These are phyloP conservation scores for Rhizopus stolonifer DNA, from an alignment of 371 early-diverging fungal species.

Conservation along the genomic window DNA sequence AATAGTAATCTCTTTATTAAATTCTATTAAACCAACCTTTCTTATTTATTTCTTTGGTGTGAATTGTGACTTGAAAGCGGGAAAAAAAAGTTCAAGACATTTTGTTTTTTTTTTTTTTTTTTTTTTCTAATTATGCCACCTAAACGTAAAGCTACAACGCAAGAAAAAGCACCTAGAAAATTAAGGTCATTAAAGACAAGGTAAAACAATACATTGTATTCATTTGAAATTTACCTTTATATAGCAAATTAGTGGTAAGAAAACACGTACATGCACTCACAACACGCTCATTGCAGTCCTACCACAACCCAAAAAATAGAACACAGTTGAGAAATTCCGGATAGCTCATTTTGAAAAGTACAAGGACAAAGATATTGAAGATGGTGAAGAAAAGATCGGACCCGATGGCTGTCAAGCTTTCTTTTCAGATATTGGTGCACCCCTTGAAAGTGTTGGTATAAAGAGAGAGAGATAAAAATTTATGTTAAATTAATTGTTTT, in stretches of 20 bases:
- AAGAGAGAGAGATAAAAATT: neutral
- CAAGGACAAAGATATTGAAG: slow-evolving; percentile 22
- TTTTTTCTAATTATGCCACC: slow-evolving; percentile 20
- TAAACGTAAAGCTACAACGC: slow-evolving; percentile 19
- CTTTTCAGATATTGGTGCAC: slow-evolving; percentile 32
- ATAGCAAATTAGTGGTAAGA: slow-evolving; percentile 4
- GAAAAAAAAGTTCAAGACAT: neutral
- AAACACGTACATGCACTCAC: neutral
- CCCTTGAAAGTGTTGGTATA: slow-evolving; percentile 34
- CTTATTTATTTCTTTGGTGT: neutral
- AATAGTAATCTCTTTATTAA: neutral
- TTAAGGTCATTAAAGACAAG: slow-evolving; percentile 4
- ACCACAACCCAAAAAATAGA: too few species aligned
- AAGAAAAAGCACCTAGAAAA: slow-evolving; percentile 5
- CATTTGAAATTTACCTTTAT: neutral
- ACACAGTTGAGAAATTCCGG: neutral
- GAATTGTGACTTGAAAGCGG: neutral
- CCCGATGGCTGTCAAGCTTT: slow-evolving; percentile 39
- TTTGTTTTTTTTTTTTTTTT: slow-evolving; percentile 3
- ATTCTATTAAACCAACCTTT: neutral
- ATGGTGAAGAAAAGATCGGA: slow-evolving; percentile 26
- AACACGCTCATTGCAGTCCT: neutral
- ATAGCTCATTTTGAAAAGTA: slow-evolving; percentile 30
- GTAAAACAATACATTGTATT: neutral
- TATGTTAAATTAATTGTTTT: too few species aligned